These are phyloP conservation scores for Stylonectria norvegica DNA, from an alignment of 2,329 filamentous ascomycete species.

Conservation along the genomic window DNA sequence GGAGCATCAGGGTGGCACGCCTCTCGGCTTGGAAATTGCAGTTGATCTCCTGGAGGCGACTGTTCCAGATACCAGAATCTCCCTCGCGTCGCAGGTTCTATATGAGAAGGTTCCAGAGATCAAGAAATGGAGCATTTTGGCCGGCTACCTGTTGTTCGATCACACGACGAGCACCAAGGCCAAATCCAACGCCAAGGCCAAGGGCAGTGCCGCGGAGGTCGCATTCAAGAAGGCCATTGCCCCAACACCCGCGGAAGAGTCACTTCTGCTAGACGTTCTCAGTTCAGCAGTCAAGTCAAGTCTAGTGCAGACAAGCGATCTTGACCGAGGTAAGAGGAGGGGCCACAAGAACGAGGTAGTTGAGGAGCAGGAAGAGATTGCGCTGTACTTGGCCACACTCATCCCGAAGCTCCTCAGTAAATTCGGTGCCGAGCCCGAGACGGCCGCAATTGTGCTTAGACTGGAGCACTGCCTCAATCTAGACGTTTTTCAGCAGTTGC, in stretches of 20 bases:
- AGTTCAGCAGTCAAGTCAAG: constrained; percentile 76
- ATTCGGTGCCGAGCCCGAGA: constrained; percentile 84
- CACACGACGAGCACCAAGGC: constrained; percentile 65
- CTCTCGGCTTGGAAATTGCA: constrained; percentile 48
- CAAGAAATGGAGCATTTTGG: constrained; percentile 80
- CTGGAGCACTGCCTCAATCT: constrained; percentile 84
- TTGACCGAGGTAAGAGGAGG: constrained; percentile 57
- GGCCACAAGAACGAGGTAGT: constrained; percentile 59
- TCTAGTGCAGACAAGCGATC: constrained; percentile 64
- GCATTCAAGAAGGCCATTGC: constrained; percentile 70
- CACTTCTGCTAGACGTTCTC: constrained; percentile 81
- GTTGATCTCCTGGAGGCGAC: constrained; percentile 58
- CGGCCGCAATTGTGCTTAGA: constrained; percentile 79
- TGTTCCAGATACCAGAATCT: constrained; percentile 75
- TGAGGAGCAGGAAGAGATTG: constrained; percentile 74
- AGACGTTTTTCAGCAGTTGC: constrained; percentile 81
- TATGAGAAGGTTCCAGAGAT: constrained; percentile 80
- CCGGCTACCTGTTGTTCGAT: constrained; percentile 88
- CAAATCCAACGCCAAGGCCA: constrained; percentile 47
- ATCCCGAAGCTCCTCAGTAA: constrained; percentile 89
- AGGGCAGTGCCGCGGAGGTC: constrained; percentile 52
- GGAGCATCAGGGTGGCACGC: constrained; percentile 45
- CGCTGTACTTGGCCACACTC: constrained; percentile 69
- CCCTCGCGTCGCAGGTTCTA: constrained; percentile 78
- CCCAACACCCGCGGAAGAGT: constrained; percentile 73